A percentile compares a stretch with the other conserved stretches of the same genome.
Conservation (phyloP, 306 rosid species). For the Cucumis melo region DNA sequence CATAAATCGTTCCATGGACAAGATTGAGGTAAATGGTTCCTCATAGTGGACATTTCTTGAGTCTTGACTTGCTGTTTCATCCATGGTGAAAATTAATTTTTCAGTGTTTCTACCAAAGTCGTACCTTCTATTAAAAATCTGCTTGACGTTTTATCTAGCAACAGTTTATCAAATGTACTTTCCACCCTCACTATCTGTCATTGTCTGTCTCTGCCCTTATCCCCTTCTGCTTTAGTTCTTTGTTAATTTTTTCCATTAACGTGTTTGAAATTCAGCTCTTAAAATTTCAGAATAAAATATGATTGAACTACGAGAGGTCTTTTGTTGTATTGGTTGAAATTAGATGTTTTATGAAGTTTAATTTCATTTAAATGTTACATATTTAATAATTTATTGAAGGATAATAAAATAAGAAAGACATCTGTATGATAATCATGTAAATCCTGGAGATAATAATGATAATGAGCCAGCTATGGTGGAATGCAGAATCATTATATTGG, state of each 20-base stretch:
- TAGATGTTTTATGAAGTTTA: not conserved
- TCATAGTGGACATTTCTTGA: not conserved
- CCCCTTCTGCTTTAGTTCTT: not conserved
- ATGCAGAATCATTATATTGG: not conserved
- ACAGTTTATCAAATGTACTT: not conserved
- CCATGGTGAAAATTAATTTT: not conserved
- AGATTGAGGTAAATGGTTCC: constrained; percentile 55
- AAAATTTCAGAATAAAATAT: not conserved
- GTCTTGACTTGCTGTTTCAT: not conserved
- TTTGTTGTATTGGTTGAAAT: not conserved
- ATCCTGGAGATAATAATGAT: not conserved
- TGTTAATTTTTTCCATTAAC: not conserved
- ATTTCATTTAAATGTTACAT: not conserved
- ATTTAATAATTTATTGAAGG: not conserved
- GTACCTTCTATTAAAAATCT: not conserved
- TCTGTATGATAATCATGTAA: not conserved
- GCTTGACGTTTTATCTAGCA: not conserved
- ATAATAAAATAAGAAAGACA: not conserved
- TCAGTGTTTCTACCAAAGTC: not conserved
- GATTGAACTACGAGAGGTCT: not conserved
- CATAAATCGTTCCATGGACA: constrained; percentile 91
- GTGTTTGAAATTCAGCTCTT: not conserved
- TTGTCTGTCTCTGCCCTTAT: not conserved
- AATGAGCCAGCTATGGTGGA: not conserved
- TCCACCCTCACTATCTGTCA: not conserved